These are phyloP conservation scores for Geranium rotundifolium DNA, from an alignment of 345 rosid genomes.

Conservation along the genomic window DNA sequence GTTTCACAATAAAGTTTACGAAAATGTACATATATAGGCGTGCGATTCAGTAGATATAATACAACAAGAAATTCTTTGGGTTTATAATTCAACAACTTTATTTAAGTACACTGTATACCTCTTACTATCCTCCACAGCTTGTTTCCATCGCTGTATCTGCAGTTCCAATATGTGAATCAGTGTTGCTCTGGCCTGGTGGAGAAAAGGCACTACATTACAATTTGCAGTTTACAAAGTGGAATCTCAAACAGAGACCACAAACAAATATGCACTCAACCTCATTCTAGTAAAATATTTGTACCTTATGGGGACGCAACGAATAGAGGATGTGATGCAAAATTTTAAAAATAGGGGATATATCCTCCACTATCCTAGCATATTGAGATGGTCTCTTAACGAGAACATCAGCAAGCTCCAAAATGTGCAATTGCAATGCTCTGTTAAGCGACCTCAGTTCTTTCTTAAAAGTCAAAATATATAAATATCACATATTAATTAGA, in stretches of 20 bases:
- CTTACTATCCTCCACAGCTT: conserved; percentile 90
- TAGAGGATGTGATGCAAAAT: conserved; percentile 93
- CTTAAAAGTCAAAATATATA: conserved; percentile 80
- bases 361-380: conserved; percentile 87
- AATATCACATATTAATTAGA: not conserved
- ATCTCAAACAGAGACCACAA: conserved; percentile 2
- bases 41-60: too few relatives aligned
- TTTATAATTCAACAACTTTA: not conserved
- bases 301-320: conserved; percentile 93
- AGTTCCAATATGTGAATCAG: conserved; percentile 80
- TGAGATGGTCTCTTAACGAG: conserved; percentile 94
- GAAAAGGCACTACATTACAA: not conserved
- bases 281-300: conserved; percentile 7
- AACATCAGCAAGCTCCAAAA: conserved; percentile 87
- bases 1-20: too few relatives aligned
- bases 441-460: conserved; percentile 65
- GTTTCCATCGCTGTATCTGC: conserved; percentile 74
- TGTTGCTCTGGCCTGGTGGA: conserved; percentile 80
- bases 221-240: not conserved
- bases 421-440: conserved; percentile 80
- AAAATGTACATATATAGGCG: too few relatives aligned
- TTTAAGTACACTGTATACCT: conserved; percentile 44
- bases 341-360: conserved; percentile 79
- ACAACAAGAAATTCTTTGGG: too few relatives aligned
- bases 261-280: not conserved